Base-by-base conservation (phyloP, 2,329 filamentous ascomycete species). In the Didymella arachidicola region DNA sequence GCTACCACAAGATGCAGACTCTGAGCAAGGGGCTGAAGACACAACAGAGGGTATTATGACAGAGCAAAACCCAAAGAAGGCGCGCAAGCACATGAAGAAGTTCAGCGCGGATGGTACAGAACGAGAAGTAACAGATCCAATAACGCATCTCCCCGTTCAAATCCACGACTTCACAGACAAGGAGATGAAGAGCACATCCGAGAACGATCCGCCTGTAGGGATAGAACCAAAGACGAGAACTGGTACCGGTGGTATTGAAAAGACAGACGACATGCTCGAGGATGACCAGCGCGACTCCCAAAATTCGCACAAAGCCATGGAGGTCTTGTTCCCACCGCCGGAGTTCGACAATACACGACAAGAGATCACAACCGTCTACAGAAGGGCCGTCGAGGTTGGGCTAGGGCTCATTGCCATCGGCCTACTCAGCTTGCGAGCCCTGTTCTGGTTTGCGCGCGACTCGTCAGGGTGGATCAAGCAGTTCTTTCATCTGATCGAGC, bases 81-180 rank as follows among this genome's bases (percentile, higher is more conserved):
- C 79, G 59, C 73, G 82, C 38, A 83, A 84, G 69, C 65, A 72
- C 12, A 79, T 83, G 78, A 82, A 83, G 68, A 79, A 83, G 57
- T 77, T 75, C 58, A 78, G 73, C 44, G 76, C 79, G 29, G 79
- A 82, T 57, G 77, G 79, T 29, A 79, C 81, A 26, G 81, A 82
- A 57, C 79, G 83, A 59, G 82, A 89, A 70, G 89, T 91, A 45
- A 91, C 88, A 1, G 89, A 92, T 68, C 89, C 89, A 0, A 83
- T 91, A 38, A 92, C 89, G 1, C 89, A 91, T 74, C 79, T 91
- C 2, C 88, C 88, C 1, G 82, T 91, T 46, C 80, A 78, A 34
- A 88, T 91, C 34, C 87, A 89, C 69, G 89, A 91, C 69, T 87
- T 87, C 66, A 90, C 88, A 0, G 80, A 83, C 27, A 83, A 86